Evolutionary conservation across 164 flowering plant species (phyloP).

Genomic region (Echeveria elegans): DNA sequence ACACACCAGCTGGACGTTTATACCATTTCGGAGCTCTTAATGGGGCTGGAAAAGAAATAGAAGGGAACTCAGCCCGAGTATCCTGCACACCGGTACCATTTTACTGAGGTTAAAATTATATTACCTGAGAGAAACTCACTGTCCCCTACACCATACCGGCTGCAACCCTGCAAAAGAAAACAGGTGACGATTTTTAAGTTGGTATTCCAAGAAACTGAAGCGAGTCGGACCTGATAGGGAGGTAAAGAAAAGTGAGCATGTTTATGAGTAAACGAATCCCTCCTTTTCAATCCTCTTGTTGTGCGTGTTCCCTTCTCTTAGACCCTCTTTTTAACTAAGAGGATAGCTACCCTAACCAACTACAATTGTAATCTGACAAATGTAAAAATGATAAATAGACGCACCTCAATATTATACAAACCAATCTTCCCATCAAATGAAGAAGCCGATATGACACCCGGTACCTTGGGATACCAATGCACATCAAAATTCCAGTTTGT

Average conservation of each 20-base stretch:
- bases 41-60: conserved; percentile 31
- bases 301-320: neutral
- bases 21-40: conserved; percentile 95
- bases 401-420: conserved; percentile 87
- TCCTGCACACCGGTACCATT: neutral
- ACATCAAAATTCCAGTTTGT: conserved; percentile 93
- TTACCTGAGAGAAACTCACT: conserved; percentile 60
- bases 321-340: neutral
- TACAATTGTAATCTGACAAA: neutral
- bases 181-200: neutral
- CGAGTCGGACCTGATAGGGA: neutral
- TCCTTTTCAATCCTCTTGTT: neutral
- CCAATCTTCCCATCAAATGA: conserved; percentile 98
- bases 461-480: conserved; percentile 94
- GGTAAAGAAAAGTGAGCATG: neutral
- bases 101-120: neutral
- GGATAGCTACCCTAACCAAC: neutral
- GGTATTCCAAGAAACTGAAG: neutral
- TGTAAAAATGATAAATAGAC: neutral
- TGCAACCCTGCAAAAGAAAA: conserved; percentile 55
- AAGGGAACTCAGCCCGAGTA: neutral
- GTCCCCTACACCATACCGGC: conserved; percentile 52
- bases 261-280: neutral
- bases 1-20: conserved; percentile 78
- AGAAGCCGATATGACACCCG: conserved; percentile 93